Evolutionary conservation across 2,329 filamentous ascomycete species (phyloP), one percentile per base, ranked within the genome.

Genomic region (Pyrenophora graminea): DNA sequence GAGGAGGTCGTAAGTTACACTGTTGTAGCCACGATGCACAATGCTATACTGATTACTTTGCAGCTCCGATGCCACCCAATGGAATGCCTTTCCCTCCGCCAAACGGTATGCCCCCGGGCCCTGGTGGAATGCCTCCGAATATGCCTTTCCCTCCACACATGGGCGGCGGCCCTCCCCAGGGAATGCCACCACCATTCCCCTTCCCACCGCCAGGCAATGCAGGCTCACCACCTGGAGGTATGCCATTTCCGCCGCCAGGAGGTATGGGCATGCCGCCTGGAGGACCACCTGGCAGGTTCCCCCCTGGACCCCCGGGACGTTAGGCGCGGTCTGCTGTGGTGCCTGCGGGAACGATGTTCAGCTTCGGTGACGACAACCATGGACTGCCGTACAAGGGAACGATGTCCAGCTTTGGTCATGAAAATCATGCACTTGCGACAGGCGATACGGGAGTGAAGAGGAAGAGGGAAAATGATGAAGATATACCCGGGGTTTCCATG

Each of bases 91-190:
- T 70, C 55, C 71, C 68, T 31, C 65, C 64, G 8, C 66, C 67
- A 38, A 61, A 63, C 46, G 52, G 52, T 31, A 71, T 72, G 70
- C 71, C 70, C 13, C 73, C 71, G 9, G 61, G 62, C 39, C 63
- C 63, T 19, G 63, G 63, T 13, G 61, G 55, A 37, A 53, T 59
- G 32, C 63, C 63, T 27, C 69, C 70, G 4, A 64, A 63, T 19
- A 71, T 74, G 64, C 74, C 71, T 10, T 61, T 71, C 1, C 74
- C 74, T 15, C 74, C 74, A 27, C 66, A 64, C 30, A 61, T 64
- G 57, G 49, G 45, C 8, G 60, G 61, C 3, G 61, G 63, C 15
- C 58, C 61, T 31, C 64, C 67, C 3, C 56, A 55, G 31, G 55
- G 58, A 17, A 67, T 68, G 58, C 65, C 65, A 9, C 66, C 66